Conservation (phyloP, 2,329 filamentous ascomycete species). For the Aspergillus clavatus region DNA sequence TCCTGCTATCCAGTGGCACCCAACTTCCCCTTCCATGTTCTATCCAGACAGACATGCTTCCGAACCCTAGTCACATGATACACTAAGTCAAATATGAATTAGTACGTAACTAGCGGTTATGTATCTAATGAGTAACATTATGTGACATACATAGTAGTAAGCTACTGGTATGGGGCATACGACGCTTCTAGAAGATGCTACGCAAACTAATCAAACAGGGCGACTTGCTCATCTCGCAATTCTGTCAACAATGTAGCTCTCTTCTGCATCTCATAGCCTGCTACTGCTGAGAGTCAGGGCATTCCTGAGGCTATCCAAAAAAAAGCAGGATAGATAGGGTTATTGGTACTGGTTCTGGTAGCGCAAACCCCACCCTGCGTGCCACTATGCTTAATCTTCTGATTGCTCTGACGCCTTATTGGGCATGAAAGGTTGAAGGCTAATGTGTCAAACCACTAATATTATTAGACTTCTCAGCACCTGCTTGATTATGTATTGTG, state of each 20-base stretch:
- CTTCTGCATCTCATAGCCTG: not conserved
- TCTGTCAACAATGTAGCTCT: conserved; percentile 3
- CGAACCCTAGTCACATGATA: not conserved
- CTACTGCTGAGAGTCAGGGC: not conserved
- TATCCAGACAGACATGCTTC: not conserved
- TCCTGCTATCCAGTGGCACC: not conserved
- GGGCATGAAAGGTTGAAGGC: conserved; percentile 3
- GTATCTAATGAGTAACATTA: not conserved
- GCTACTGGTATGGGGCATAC: not conserved
- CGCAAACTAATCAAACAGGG: conserved; percentile 4
- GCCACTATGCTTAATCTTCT: conserved; percentile 1
- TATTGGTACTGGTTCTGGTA: conserved; percentile 3
- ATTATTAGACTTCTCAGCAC: not conserved
- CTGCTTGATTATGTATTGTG: not conserved
- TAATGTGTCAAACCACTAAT: not conserved
- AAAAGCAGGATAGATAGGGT: conserved; percentile 1
- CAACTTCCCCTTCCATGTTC: not conserved
- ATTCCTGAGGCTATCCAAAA: conserved; percentile 2
- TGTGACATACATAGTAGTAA: not conserved
- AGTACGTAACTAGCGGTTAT: not conserved
- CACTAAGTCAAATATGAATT: not conserved
- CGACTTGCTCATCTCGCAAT: conserved; percentile 1
- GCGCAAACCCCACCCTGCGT: conserved; percentile 2
- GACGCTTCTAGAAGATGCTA: conserved; percentile 1
- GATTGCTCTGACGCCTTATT: conserved; percentile 5